Evolutionary conservation across 176 grass and related monocot genomes (phyloP).

Genomic region (Carex cristatella): DNA sequence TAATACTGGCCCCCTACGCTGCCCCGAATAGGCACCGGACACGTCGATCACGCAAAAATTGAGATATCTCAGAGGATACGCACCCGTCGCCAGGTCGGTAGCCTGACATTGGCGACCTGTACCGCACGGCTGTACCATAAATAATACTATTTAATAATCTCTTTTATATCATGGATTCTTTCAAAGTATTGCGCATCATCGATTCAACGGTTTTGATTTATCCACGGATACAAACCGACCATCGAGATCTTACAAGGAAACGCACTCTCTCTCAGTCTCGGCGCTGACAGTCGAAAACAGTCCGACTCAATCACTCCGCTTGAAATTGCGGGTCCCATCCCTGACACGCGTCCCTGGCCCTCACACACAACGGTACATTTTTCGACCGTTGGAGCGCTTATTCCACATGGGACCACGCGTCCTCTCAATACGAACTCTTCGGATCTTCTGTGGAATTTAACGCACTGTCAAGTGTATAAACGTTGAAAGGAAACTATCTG

Average conservation of each 20-base stretch:
- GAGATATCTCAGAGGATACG: too few species aligned
- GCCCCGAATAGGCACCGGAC: too few species aligned
- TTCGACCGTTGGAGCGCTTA: constrained; percentile 44
- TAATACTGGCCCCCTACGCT: too few species aligned
- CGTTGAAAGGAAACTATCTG: not conserved
- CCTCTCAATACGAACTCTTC: not conserved
- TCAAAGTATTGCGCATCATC: not conserved
- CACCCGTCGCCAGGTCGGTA: not conserved
- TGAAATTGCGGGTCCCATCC: not conserved
- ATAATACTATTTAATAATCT: not conserved
- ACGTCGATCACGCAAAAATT: too few species aligned
- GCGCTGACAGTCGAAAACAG: not conserved
- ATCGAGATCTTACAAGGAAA: not conserved
- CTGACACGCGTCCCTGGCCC: not conserved
- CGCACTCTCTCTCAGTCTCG: not conserved
- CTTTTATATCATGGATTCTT: not conserved
- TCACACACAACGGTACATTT: constrained; percentile 50
- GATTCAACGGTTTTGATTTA: not conserved
- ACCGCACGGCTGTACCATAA: not conserved
- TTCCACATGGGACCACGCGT: not conserved
- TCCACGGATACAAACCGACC: not conserved
- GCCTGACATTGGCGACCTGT: not conserved
- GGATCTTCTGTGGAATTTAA: not conserved
- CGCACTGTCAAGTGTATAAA: not conserved
- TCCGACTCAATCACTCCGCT: not conserved